These are phyloP conservation scores for Selaginella moellendorffii DNA, from an alignment of 75 land plant species.

Conservation along the genomic window DNA sequence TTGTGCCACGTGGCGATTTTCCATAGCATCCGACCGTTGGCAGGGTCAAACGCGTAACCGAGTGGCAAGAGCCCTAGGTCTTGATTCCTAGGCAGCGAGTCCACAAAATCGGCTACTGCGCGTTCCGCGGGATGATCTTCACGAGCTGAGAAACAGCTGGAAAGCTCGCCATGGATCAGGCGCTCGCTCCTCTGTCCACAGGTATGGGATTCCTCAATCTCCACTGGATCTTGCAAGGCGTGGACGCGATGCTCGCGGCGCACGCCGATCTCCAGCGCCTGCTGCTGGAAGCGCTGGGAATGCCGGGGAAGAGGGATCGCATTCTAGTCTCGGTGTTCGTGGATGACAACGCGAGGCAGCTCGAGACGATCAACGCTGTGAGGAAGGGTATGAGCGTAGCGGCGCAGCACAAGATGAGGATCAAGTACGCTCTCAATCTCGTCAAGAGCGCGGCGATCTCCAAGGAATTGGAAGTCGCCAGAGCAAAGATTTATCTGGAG, in stretches of 20 bases:
- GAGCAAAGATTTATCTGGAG: no score
- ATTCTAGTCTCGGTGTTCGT: background rate
- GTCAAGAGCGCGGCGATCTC: background rate
- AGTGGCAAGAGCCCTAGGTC: no score
- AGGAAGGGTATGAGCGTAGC: background rate
- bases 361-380: background rate
- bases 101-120: no score
- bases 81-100: no score
- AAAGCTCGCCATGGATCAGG: background rate
- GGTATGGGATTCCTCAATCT: background rate
- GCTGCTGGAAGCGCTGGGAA: background rate
- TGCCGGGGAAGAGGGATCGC: background rate
- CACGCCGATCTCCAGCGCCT: background rate
- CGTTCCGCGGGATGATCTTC: no score
- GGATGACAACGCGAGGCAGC: background rate
- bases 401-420: background rate
- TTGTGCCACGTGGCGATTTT: no score
- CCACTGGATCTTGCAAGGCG: background rate
- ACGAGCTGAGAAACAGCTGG: no score
- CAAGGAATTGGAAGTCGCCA: background rate
- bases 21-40: no score
- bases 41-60: no score
- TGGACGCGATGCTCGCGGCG: background rate
- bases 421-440: background rate
- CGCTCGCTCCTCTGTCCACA: background rate